Evolutionary conservation across 75 land plant species (phyloP).

Genomic region (Picea glauca): DNA sequence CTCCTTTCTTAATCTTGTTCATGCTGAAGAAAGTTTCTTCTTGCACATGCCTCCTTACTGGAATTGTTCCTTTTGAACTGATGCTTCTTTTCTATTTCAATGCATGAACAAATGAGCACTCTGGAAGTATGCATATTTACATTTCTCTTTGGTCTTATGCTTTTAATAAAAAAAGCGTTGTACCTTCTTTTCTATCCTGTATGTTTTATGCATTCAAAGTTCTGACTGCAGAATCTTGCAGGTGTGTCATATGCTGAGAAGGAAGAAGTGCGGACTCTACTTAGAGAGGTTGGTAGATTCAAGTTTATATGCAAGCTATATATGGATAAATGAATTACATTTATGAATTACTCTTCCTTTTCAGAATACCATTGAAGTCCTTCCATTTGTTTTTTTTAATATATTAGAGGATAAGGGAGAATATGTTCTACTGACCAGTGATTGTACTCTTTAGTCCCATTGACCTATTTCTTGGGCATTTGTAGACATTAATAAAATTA

Average conservation of each 20-base stretch:
- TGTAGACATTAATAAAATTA: too few relatives aligned
- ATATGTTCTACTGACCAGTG: neutral
- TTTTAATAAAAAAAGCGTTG: neutral
- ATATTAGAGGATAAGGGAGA: neutral
- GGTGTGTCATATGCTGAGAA: conserved; percentile 86
- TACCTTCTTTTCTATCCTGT: neutral
- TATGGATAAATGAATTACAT: neutral
- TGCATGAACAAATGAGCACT: neutral
- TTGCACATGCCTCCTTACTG: neutral
- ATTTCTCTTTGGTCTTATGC: neutral
- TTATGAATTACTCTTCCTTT: neutral
- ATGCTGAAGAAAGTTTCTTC: too few relatives aligned
- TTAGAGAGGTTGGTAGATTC: conserved; percentile 65
- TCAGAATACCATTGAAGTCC: neutral
- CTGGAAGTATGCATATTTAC: neutral
- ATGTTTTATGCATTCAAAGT: neutral
- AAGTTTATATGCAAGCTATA: neutral
- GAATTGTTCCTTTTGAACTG: neutral
- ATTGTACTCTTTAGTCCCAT: too few relatives aligned
- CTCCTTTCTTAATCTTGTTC: too few relatives aligned
- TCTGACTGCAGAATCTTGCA: conserved; percentile 18
- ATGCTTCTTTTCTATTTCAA: neutral
- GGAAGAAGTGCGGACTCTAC: conserved; percentile 76
- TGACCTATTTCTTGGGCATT: too few relatives aligned
- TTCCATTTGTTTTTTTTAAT: neutral